Conservation (phyloP, 2,329 filamentous ascomycete genomes). For the Colletotrichum musicola region DNA sequence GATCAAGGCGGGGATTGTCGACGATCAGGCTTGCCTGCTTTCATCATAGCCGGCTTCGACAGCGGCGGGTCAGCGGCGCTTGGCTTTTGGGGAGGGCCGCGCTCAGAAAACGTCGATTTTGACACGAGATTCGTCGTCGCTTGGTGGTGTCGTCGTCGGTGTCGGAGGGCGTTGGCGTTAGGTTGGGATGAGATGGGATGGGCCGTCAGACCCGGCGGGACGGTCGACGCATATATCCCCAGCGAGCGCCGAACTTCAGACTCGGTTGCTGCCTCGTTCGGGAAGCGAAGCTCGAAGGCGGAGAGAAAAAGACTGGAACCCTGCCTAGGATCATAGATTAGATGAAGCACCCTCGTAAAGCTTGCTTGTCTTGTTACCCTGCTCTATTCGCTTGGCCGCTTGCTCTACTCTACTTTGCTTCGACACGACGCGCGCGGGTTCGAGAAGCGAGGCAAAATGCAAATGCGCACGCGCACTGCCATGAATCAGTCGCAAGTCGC, state of each 20-base stretch:
- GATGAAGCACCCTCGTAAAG: not conserved
- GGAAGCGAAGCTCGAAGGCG: not conserved
- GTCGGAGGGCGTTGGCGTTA: not conserved
- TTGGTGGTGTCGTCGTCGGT: too few relatives aligned
- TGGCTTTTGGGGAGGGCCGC: conserved; percentile 3
- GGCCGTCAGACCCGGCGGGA: conserved; percentile 9
- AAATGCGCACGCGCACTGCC: too few relatives aligned
- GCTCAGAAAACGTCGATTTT: not conserved
- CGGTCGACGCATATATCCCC: conserved; percentile 4
- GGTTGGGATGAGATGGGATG: not conserved
- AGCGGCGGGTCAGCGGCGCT: not conserved
- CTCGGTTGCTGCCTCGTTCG: not conserved
- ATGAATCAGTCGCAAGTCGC: too few relatives aligned
- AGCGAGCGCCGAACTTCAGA: conserved; percentile 19
- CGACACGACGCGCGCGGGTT: not conserved
- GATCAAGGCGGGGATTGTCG: not conserved
- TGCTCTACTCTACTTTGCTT: too few relatives aligned
- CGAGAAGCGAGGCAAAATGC: not conserved
- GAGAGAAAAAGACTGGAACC: not conserved
- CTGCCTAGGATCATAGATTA: not conserved
- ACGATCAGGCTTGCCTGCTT: conserved; percentile 6
- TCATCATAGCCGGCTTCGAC: not conserved
- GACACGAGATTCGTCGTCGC: not conserved
- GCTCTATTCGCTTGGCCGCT: too few relatives aligned
- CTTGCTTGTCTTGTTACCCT: not conserved